phyloP scores from a whole-genome alignment of 2,329 filamentous ascomycete species.

The Fusarium solani-melongenae region DNA sequence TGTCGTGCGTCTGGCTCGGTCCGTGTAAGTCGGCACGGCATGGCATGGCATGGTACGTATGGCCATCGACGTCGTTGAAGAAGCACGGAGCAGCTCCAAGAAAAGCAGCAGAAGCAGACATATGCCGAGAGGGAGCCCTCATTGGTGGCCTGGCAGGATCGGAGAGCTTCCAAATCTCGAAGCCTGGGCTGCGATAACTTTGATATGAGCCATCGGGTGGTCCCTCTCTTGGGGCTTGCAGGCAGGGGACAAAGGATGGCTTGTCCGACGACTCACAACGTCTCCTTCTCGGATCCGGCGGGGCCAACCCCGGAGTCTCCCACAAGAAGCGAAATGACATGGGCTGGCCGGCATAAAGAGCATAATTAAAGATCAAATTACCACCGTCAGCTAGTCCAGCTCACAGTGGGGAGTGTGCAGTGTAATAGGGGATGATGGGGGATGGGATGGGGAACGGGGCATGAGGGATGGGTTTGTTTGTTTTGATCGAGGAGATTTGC shows the following conservation, averaged over 20 bases:
- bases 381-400: constrained; percentile 37
- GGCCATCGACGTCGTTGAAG: constrained; percentile 19
- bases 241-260: constrained; percentile 25
- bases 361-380: constrained; percentile 45
- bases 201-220: constrained; percentile 35
- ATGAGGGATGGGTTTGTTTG: constrained; percentile 40
- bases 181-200: constrained; percentile 28
- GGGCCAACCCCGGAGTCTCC: constrained; percentile 42
- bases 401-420: constrained; percentile 40
- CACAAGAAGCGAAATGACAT: constrained; percentile 48
- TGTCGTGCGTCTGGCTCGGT: constrained; percentile 15
- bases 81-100: constrained; percentile 39
- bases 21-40: constrained; percentile 35
- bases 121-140: constrained; percentile 28
- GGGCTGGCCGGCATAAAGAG: constrained; percentile 42
- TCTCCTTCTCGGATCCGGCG: constrained; percentile 30
- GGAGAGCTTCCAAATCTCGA: constrained; percentile 23
- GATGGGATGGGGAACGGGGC: background rate
- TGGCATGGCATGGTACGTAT: background rate
- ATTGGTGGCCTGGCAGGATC: constrained; percentile 33
- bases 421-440: constrained; percentile 31
- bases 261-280: constrained; percentile 19
- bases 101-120: constrained; percentile 29
- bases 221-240: constrained; percentile 7
- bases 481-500: constrained; percentile 45